Evolutionary conservation across 495 filamentous ascomycete species (phyloP), one percentile per base, ranked within the genome.

Genomic region (Talaromyces adpressus): DNA sequence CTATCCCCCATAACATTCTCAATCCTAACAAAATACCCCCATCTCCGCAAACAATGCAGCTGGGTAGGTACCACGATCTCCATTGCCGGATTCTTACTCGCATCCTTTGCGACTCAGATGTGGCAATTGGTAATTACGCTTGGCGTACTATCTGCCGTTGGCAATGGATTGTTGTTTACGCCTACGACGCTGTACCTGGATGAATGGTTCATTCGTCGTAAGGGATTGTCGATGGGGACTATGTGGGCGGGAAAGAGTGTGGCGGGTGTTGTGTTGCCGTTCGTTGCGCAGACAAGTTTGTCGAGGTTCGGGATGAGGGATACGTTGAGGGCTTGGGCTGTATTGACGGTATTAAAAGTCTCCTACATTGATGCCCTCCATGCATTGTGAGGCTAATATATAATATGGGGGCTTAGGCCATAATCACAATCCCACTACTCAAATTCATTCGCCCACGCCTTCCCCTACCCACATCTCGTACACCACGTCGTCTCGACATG

Each of bases 191-290:
- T 84, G 5, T 84, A 79, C 67, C 72, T 87, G 5, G 83, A 85
- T 62, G 81, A 85, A 64, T 86, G 83, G 84, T 87, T 86, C 64
- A 64, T 80, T 25, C 71, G 69, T 34, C 73, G 77, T 20, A 84
- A 85, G 65, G 79, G 81, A 0, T 68, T 84, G 9, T 82, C 83
- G 2, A 77, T 80, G 64, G 82, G 82, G 0, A 77, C 79, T 7
- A 84, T 86, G 79, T 84, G 81, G 75, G 81, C 79, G 30, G 85
- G 83, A 0, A 85, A 81, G 62, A 76, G 77, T 45, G 65, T 77
- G 49, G 73, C 70, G 16, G 82, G 82, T 0, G 78, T 80, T 23
- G 75, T 71, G 14, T 66, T 88, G 12, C 86, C 86, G 0, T 79
- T 85, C 57, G 45, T 84, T 6, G 72, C 86, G 18, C 72, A 82